Evolutionary conservation across 345 rosid genomes (phyloP).

Genomic region (Lagerstroemia speciosa): DNA sequence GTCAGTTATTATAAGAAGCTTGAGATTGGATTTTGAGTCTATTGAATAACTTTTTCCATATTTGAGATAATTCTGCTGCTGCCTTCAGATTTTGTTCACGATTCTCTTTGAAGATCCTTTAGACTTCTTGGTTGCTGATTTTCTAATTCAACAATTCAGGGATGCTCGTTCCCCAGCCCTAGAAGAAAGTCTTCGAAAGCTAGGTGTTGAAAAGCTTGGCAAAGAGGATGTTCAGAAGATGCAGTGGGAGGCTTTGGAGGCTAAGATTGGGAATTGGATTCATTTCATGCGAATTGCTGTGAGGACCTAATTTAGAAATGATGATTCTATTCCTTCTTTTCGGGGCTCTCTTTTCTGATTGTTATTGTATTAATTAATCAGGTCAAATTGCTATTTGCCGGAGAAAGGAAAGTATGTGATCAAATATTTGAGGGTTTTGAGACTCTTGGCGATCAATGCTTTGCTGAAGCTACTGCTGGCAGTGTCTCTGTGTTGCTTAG

Average conservation of each 20-base stretch:
- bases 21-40: neutral
- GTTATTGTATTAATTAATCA: slow-evolving; percentile 24
- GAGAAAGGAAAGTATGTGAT: slow-evolving; percentile 88
- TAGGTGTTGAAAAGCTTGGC: slow-evolving; percentile 94
- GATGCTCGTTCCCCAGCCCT: slow-evolving; percentile 72
- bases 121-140: neutral
- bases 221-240: slow-evolving; percentile 96
- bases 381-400: slow-evolving; percentile 93
- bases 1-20: too few species aligned
- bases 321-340: neutral
- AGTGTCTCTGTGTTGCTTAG: slow-evolving; percentile 92
- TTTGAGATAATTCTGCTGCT: neutral
- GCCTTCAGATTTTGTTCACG: neutral
- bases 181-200: slow-evolving; percentile 79
- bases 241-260: slow-evolving; percentile 98
- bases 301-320: slow-evolving; percentile 21
- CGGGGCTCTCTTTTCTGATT: slow-evolving; percentile 1
- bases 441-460: slow-evolving; percentile 84
- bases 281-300: slow-evolving; percentile 99
- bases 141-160: slow-evolving; percentile 23
- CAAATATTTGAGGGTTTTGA: slow-evolving; percentile 84
- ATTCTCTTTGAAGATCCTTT: neutral
- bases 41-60: neutral
- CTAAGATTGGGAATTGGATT: slow-evolving; percentile 96
- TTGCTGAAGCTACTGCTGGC: slow-evolving; percentile 70